Evolutionary conservation across 176 grass and related monocot genomes (phyloP).

Genomic region (Themeda triandra): DNA sequence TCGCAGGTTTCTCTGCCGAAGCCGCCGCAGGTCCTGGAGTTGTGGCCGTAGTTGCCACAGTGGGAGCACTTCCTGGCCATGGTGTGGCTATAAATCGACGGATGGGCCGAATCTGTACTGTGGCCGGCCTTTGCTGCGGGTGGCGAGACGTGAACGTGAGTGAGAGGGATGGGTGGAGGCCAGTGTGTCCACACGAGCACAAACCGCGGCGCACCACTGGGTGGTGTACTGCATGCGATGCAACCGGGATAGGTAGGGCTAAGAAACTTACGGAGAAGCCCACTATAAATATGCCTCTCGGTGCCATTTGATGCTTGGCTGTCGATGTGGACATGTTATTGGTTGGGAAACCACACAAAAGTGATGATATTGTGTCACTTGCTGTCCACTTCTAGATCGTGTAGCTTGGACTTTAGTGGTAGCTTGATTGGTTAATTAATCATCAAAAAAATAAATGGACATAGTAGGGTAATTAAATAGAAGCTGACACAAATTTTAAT

Average conservation of each 20-base stretch:
- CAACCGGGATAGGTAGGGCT: background rate
- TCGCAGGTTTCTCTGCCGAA: conserved; percentile 22
- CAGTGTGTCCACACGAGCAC: conserved; percentile 39
- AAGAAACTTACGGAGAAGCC: conserved; percentile 15
- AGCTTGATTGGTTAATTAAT: background rate
- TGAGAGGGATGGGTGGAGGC: conserved; percentile 43
- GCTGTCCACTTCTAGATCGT: conserved; percentile 2
- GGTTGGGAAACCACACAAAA: conserved; percentile 20
- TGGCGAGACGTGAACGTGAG: conserved; percentile 24
- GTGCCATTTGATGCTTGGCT: background rate
- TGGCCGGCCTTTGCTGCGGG: conserved; percentile 19
- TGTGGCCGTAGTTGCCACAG: conserved; percentile 68
- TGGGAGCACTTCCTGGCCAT: conserved; percentile 78
- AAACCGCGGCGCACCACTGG: background rate
- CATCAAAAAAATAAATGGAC: background rate
- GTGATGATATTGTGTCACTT: background rate
- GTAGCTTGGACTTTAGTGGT: conserved; percentile 8
- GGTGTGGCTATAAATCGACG: conserved; percentile 49
- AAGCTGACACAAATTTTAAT: background rate
- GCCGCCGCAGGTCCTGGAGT: conserved; percentile 59
- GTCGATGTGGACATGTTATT: conserved; percentile 28
- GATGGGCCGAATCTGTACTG: conserved; percentile 24
- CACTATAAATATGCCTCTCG: conserved; percentile 36
- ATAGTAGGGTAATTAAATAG: background rate
- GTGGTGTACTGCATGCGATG: conserved; percentile 4